These are phyloP conservation scores for Ogataea trehaloabstinens DNA, from an alignment of 805 yeast species.

Conservation along the genomic window DNA sequence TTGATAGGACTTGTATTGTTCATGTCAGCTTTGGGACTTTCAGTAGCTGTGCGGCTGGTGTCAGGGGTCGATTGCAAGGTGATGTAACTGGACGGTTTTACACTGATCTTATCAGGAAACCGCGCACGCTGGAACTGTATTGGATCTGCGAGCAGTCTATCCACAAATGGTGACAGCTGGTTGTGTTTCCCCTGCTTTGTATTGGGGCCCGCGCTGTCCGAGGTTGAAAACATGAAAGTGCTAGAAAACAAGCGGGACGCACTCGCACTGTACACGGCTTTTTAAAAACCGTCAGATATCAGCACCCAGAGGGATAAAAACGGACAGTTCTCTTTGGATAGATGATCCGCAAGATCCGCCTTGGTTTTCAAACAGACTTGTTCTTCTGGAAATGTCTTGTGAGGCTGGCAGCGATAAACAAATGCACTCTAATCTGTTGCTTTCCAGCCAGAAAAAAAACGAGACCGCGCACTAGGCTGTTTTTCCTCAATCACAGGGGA, in stretches of 20 bases:
- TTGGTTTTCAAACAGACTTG: neutral
- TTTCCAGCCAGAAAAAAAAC: neutral
- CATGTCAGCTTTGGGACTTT: conserved; percentile 4
- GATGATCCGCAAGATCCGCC: neutral
- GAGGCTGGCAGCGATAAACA: too few relatives aligned
- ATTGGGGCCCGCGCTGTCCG: conserved; percentile 4
- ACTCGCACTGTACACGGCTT: neutral
- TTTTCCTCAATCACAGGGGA: conserved; percentile 4
- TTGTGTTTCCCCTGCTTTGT: conserved; percentile 5
- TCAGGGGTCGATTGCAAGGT: conserved; percentile 31
- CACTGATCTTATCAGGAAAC: conserved; percentile 45
- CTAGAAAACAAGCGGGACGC: neutral
- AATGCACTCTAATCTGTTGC: neutral
- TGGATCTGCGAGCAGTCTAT: conserved; percentile 60
- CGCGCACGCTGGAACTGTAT: conserved; percentile 62
- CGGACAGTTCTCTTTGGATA: neutral
- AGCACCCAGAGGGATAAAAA: neutral
- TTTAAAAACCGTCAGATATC: neutral
- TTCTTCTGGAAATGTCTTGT: neutral
- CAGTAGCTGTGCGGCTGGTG: neutral
- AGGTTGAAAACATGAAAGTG: conserved; percentile 4
- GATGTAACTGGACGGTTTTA: conserved; percentile 48
- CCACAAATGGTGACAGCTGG: conserved; percentile 52
- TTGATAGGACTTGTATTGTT: conserved; percentile 2
- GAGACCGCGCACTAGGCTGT: conserved; percentile 1